Percentiles rank a stretch among this genome's conserved stretches.
phyloP scores from a whole-genome alignment of 1,284 basidiomycete genomes.

The Irpex sp. region DNA sequence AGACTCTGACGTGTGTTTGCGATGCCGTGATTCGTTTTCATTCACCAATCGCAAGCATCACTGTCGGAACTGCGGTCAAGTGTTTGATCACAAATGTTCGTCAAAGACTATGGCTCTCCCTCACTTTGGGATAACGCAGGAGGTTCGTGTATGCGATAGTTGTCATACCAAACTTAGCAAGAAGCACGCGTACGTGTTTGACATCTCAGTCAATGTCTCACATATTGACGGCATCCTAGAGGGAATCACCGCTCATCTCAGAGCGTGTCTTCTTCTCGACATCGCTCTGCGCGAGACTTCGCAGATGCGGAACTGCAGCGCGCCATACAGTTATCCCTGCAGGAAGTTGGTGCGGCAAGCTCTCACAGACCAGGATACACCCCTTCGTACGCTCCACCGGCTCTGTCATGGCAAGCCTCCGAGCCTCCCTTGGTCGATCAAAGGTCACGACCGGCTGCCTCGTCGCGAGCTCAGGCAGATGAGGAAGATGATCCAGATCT shows the following conservation, averaged over 20 bases:
- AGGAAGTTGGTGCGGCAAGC: constrained; percentile 62
- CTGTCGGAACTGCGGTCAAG: constrained; percentile 96
- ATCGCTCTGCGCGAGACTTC: constrained; percentile 56
- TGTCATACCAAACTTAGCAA: constrained; percentile 77
- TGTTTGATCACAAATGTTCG: constrained; percentile 95
- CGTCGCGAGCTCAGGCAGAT: constrained; percentile 42
- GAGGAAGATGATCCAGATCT: constrained; percentile 95
- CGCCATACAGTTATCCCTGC: constrained; percentile 89
- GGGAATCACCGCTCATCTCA: constrained; percentile 45
- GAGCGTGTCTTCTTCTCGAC: constrained; percentile 45
- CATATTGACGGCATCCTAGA: neutral
- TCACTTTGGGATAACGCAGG: constrained; percentile 91
- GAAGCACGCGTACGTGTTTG: constrained; percentile 32
- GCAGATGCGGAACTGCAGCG: constrained; percentile 90
- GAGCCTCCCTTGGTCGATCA: constrained; percentile 74
- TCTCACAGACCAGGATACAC: constrained; percentile 32
- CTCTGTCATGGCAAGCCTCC: constrained; percentile 56
- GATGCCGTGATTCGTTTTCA: constrained; percentile 88
- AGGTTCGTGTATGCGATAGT: constrained; percentile 92
- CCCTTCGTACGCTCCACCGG: constrained; percentile 66
- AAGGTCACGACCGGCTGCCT: constrained; percentile 24
- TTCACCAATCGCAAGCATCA: constrained; percentile 99
- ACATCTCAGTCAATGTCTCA: neutral
- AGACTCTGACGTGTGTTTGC: constrained; percentile 92
- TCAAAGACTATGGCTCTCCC: constrained; percentile 84